These are phyloP conservation scores for Colletotrichum musae DNA, from an alignment of 2,329 filamentous ascomycete species.

Conservation along the genomic window DNA sequence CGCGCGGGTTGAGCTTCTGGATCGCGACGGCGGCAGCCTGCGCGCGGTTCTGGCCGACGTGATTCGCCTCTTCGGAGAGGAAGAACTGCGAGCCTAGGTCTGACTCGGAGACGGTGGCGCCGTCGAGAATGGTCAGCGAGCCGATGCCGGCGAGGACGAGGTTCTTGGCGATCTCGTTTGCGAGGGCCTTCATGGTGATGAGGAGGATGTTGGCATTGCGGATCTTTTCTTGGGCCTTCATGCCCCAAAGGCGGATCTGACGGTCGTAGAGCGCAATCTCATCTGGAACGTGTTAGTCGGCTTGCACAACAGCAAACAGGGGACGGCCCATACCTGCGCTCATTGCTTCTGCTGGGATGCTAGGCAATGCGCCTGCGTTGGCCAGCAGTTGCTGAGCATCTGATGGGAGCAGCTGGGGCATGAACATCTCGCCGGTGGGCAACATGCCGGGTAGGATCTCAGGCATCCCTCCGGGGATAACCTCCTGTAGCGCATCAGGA, in stretches of 20 bases:
- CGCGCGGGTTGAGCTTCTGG: slow-evolving; percentile 90
- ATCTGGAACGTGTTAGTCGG: slow-evolving; percentile 65
- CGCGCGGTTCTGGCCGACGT: slow-evolving; percentile 87
- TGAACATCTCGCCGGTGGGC: slow-evolving; percentile 40
- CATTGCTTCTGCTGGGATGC: slow-evolving; percentile 44
- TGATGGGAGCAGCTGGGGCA: slow-evolving; percentile 37
- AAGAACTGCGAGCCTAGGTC: slow-evolving; percentile 91
- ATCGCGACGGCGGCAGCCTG: slow-evolving; percentile 84
- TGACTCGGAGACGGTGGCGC: slow-evolving; percentile 79
- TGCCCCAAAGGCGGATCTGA: slow-evolving; percentile 97
- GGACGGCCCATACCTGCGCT: slow-evolving; percentile 46
- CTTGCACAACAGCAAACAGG: background rate
- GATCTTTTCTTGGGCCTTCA: slow-evolving; percentile 94
- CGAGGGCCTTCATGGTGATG: slow-evolving; percentile 88
- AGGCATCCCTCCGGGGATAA: slow-evolving; percentile 40
- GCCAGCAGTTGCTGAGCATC: slow-evolving; percentile 31
- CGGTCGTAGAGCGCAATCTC: slow-evolving; percentile 98
- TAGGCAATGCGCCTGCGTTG: slow-evolving; percentile 39
- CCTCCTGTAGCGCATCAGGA: slow-evolving; percentile 41
- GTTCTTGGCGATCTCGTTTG: slow-evolving; percentile 94
- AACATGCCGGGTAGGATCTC: slow-evolving; percentile 41
- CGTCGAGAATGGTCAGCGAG: slow-evolving; percentile 90
- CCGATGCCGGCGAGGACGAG: slow-evolving; percentile 94
- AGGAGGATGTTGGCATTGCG: slow-evolving; percentile 91
- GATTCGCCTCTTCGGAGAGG: slow-evolving; percentile 73